Conservation (phyloP, 345 rosid genomes). For the Nephelium lappaceum region DNA sequence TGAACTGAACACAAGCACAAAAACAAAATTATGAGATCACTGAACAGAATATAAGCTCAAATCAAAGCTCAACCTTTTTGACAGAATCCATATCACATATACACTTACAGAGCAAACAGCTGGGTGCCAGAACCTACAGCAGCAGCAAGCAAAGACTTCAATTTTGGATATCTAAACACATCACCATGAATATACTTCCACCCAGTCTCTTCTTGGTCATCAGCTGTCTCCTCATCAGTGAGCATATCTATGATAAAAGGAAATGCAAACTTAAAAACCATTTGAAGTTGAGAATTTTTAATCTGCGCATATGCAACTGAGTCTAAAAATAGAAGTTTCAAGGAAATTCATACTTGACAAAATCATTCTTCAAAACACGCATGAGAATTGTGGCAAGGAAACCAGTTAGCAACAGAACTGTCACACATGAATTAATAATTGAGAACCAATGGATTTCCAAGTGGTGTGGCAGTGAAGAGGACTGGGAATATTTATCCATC, state of each 20-base stretch:
- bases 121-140: slow-evolving; percentile 60
- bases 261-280: neutral
- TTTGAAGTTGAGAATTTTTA: neutral
- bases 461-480: slow-evolving; percentile 54
- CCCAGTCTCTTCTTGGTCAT: slow-evolving; percentile 59
- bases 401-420: slow-evolving; percentile 58
- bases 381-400: slow-evolving; percentile 62
- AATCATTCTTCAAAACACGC: slow-evolving; percentile 59
- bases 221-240: slow-evolving; percentile 59
- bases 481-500: slow-evolving; percentile 52
- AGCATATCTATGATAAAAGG: slow-evolving; percentile 38
- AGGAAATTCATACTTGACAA: slow-evolving; percentile 42
- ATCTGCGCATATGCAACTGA: neutral
- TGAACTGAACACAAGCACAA: slow-evolving; percentile 26
- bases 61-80: neutral
- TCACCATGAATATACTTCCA: slow-evolving; percentile 66
- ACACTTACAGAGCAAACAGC: slow-evolving; percentile 51
- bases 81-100: neutral
- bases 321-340: neutral
- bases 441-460: slow-evolving; percentile 65
- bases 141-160: slow-evolving; percentile 55
- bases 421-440: slow-evolving; percentile 58
- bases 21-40: slow-evolving; percentile 4
- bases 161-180: slow-evolving; percentile 52
- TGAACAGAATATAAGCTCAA: neutral